Conservation (phyloP, 176 grass and related monocot species). For the Musa schizocarpa region DNA sequence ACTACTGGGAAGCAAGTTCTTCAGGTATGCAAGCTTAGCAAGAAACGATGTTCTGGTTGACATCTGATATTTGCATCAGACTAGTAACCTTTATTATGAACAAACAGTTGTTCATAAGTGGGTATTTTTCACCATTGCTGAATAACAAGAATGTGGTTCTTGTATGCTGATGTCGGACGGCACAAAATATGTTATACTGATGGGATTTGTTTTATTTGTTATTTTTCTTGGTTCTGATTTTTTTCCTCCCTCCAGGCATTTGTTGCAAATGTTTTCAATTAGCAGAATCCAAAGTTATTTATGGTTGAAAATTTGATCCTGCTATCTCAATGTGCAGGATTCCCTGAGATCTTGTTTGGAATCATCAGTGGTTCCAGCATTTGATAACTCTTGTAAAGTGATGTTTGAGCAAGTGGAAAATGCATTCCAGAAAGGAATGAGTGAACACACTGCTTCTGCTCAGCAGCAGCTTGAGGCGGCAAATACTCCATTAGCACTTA, state of each 20-base stretch:
- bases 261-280: background rate
- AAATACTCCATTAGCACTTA: slow-evolving; percentile 70
- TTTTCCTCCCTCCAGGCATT: background rate
- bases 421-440: slow-evolving; percentile 84
- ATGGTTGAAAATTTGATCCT: background rate
- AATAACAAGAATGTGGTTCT: no score
- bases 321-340: slow-evolving; percentile 36
- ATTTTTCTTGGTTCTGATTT: background rate
- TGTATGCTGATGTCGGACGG: no score
- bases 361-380: slow-evolving; percentile 70
- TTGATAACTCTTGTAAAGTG: slow-evolving; percentile 79
- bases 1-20: slow-evolving; percentile 62
- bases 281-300: background rate
- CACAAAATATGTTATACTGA: background rate
- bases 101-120: background rate
- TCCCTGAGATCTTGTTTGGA: slow-evolving; percentile 64
- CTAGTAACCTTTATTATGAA: background rate
- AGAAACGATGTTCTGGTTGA: background rate
- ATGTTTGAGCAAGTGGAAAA: slow-evolving; percentile 84
- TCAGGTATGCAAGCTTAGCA: slow-evolving; percentile 46
- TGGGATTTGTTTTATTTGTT: background rate
- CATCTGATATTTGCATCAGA: background rate
- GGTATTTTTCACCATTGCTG: background rate
- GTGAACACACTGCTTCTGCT: slow-evolving; percentile 57
- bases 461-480: slow-evolving; percentile 54